These are phyloP conservation scores for Saccharomycopsis amapae DNA, from an alignment of 805 yeast genomes.

Conservation along the genomic window DNA sequence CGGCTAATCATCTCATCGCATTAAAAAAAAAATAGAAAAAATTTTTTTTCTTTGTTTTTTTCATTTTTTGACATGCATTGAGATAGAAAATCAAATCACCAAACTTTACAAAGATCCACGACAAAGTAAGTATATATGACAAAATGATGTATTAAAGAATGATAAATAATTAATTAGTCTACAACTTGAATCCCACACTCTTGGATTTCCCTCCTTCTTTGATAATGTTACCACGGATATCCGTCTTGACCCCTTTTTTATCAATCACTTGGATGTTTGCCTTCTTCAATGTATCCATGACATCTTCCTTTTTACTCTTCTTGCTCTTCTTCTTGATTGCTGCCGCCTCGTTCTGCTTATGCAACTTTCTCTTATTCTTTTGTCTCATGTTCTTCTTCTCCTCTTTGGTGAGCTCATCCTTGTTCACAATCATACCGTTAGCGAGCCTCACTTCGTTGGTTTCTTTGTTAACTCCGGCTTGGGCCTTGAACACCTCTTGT, in stretches of 20 bases:
- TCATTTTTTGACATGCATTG: not conserved
- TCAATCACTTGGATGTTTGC: conserved; percentile 77
- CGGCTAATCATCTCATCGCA: not conserved
- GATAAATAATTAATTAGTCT: too few species aligned
- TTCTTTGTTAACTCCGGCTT: conserved; percentile 34
- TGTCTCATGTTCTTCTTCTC: conserved; percentile 84
- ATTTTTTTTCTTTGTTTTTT: not conserved
- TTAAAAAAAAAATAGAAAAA: not conserved
- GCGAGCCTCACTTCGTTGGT: conserved; percentile 60
- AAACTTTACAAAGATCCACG: too few species aligned
- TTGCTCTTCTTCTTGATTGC: conserved; percentile 31
- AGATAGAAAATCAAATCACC: too few species aligned
- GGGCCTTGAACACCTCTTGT: conserved; percentile 73
- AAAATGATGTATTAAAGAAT: not conserved
- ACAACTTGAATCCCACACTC: conserved; percentile 17
- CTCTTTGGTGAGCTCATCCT: conserved; percentile 73
- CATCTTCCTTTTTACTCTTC: conserved; percentile 52
- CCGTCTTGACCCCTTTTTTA: conserved; percentile 66
- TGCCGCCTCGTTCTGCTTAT: not conserved
- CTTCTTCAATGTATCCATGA: conserved; percentile 61
- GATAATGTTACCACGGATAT: conserved; percentile 60
- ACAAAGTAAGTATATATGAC: too few species aligned
- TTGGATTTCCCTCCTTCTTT: conserved; percentile 30
- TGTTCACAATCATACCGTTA: conserved; percentile 74
- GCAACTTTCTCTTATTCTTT: conserved; percentile 48